Evolutionary conservation across 2,329 filamentous ascomycete genomes (phyloP).

Genomic region (Pseudogymnoascus pannorum): DNA sequence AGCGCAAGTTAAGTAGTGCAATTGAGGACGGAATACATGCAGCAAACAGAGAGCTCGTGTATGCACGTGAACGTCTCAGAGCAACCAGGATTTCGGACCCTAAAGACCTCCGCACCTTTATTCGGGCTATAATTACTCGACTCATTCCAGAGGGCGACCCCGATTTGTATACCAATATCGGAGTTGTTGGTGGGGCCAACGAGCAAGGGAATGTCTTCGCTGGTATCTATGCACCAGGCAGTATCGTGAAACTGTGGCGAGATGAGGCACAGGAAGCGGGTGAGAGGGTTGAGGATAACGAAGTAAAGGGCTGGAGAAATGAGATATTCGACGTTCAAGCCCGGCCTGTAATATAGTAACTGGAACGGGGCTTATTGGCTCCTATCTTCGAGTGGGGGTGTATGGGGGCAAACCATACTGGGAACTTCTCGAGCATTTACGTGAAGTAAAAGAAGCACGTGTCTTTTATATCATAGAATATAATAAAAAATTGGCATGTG

Average conservation of each 20-base stretch:
- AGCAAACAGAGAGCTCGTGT: slow-evolving; percentile 79
- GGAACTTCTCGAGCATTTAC: neutral
- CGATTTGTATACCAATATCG: slow-evolving; percentile 67
- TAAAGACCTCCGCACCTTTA: slow-evolving; percentile 70
- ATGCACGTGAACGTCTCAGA: slow-evolving; percentile 75
- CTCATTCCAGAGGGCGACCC: slow-evolving; percentile 66
- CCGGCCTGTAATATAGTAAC: slow-evolving; percentile 8
- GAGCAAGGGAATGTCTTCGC: slow-evolving; percentile 62
- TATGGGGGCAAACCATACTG: neutral
- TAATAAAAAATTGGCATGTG: neutral
- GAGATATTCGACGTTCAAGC: slow-evolving; percentile 59
- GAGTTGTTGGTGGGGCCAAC: slow-evolving; percentile 51
- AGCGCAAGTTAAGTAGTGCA: slow-evolving; percentile 65
- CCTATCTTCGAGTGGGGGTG: neutral
- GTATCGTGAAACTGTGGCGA: slow-evolving; percentile 83
- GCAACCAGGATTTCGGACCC: slow-evolving; percentile 79
- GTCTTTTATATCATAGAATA: neutral
- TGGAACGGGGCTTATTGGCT: neutral
- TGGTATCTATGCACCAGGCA: slow-evolving; percentile 81
- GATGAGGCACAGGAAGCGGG: slow-evolving; percentile 64
- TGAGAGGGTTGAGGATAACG: slow-evolving; percentile 68
- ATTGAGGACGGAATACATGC: slow-evolving; percentile 64
- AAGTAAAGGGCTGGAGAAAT: slow-evolving; percentile 60
- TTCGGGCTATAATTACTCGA: slow-evolving; percentile 72
- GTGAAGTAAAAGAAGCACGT: neutral